A percentile compares a stretch with the other conserved stretches of the same genome.
These are phyloP conservation scores for Backusella sp. DNA, from an alignment of 192 early-diverging fungal species.

Conservation along the genomic window DNA sequence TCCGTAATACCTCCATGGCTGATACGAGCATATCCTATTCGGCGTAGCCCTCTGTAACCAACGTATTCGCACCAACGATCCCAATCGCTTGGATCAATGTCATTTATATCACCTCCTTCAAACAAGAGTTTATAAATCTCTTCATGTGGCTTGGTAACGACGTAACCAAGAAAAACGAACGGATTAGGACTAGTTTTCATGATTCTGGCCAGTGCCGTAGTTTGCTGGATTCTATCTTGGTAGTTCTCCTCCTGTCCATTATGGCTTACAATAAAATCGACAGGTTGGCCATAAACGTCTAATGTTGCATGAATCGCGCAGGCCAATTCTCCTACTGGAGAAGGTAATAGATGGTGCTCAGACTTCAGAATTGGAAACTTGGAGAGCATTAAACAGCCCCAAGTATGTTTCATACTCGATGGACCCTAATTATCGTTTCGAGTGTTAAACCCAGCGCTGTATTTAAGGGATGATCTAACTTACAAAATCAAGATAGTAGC, in stretches of 20 bases:
- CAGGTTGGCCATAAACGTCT: slow-evolving; percentile 73
- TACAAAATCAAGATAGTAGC: slow-evolving; percentile 77
- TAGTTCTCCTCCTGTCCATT: slow-evolving; percentile 82
- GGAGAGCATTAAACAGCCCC: slow-evolving; percentile 83
- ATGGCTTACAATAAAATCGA: slow-evolving; percentile 81
- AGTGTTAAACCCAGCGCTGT: not conserved
- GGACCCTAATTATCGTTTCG: slow-evolving; percentile 50
- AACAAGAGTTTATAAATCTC: slow-evolving; percentile 64
- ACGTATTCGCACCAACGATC: slow-evolving; percentile 88
- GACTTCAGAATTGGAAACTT: slow-evolving; percentile 79
- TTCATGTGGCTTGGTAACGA: slow-evolving; percentile 73
- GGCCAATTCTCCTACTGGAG: slow-evolving; percentile 79
- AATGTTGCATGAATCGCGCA: slow-evolving; percentile 85
- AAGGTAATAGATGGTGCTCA: slow-evolving; percentile 74
- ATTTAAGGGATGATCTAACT: not conserved
- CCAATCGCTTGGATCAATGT: slow-evolving; percentile 72
- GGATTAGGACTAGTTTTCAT: slow-evolving; percentile 72
- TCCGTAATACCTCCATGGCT: slow-evolving; percentile 80
- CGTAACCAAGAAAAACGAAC: slow-evolving; percentile 79
- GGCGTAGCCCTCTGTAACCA: slow-evolving; percentile 72
- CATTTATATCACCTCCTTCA: slow-evolving; percentile 65
- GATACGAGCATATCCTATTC: slow-evolving; percentile 72
- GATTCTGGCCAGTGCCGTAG: slow-evolving; percentile 74
- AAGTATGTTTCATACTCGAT: slow-evolving; percentile 81
- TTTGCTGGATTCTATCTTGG: slow-evolving; percentile 71